Evolutionary conservation across 148 eudicot species (phyloP), one percentile per base, ranked within the genome.

Genomic region (Vaccinium myrtillus): DNA sequence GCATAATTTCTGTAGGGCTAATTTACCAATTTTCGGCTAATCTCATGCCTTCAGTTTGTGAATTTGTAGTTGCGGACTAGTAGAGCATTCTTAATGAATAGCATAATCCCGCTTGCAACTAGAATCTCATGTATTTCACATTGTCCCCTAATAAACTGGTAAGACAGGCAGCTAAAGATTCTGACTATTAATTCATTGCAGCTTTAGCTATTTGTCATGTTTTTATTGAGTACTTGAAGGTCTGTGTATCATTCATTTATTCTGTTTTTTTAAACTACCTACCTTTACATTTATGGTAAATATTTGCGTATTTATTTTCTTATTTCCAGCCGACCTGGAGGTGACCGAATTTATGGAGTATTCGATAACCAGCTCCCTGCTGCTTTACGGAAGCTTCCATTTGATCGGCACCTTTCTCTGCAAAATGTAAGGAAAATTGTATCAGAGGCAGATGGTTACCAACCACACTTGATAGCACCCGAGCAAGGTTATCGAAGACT

Each of bases 291-390:
- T 46, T 65, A 19, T 77, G 23, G 59, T 78, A 16, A 36, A 59
- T 81, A 73, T 74, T 27, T 53, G 54, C 50, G 0, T 6, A 25
- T 3, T 46, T 69, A 43, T 84, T 11, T 63, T 85, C 63, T 25
- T 30, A 73, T 50, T 89, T 84, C 74, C 87, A 94, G 97, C 87
- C 97, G 97, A 77, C 91, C 97, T 61, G 97, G 97, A 67, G 97
- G 95, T 78, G 93, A 90, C 87, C 90, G 97, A 49, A 92, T 94
- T 25, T 94, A 94, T 90, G 97, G 97, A 78, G 95, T 94, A 81
- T 94, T 94, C 85, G 97, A 94, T 87, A 84, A 94, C 86, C 97
- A 94, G 91, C 95, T 94, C 76, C 97, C 97, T 48, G 95, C 95
- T 86, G 97, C 97, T 82, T 86, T 94, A 82, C 90, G 87, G 83